phyloP scores from a whole-genome alignment of 257 asterid species.

The Capsicum baccatum region DNA sequence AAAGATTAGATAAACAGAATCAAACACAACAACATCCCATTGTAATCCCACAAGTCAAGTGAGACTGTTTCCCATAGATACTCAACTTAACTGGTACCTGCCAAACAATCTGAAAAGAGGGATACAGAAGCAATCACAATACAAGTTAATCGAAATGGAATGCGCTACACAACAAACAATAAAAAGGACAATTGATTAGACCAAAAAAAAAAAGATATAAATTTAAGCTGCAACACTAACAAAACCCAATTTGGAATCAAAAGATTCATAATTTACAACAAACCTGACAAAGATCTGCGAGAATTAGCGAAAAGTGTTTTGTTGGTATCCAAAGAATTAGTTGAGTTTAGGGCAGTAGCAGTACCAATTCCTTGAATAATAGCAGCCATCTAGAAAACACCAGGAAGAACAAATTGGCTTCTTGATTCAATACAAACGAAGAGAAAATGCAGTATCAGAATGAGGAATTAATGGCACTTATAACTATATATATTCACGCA shows the following conservation, averaged over 20 bases:
- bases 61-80: too few relatives aligned
- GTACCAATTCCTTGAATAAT: conserved; percentile 57
- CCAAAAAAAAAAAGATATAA: background rate
- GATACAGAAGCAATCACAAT: too few relatives aligned
- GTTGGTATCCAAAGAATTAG: conserved; percentile 40
- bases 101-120: too few relatives aligned
- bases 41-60: too few relatives aligned
- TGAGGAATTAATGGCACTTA: background rate
- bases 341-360: conserved; percentile 50
- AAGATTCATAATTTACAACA: conserved; percentile 3
- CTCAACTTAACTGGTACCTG: too few relatives aligned
- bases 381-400: conserved; percentile 49
- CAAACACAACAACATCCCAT: background rate
- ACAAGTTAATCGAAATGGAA: too few relatives aligned
- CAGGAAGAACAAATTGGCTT: background rate
- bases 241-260: background rate
- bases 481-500: background rate
- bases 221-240: background rate
- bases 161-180: too few relatives aligned
- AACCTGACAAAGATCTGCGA: conserved; percentile 55
- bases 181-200: background rate
- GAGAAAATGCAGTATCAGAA: conserved; percentile 19
- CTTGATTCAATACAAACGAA: background rate
- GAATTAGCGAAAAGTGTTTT: conserved; percentile 38
- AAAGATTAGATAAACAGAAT: conserved; percentile 1